Evolutionary conservation across 139 green algal genomes (phyloP), one percentile per base, ranked within the genome.

Genomic region (Spirogloea muscicola): DNA sequence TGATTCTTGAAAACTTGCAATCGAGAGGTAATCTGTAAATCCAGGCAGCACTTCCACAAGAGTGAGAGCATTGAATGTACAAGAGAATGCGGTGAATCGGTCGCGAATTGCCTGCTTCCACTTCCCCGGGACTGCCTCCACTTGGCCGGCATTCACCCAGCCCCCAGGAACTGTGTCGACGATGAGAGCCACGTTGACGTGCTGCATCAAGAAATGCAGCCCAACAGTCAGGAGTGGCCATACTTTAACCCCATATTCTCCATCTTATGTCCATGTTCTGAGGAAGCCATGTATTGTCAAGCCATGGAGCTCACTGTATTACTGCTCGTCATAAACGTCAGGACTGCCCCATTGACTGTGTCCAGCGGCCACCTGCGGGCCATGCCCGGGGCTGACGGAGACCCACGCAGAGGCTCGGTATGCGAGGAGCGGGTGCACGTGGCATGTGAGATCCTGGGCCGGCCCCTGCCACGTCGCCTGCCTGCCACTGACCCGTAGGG

Each of bases 331-430:
- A n/a, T n/a, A n/a, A n/a, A n/a, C n/a, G n/a, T n/a, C n/a, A n/a
- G n/a, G n/a, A n/a, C n/a, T n/a, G n/a, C n/a, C n/a, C n/a, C n/a
- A n/a, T n/a, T n/a, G n/a, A n/a, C n/a, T n/a, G n/a, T n/a, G n/a
- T n/a, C n/a, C n/a, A n/a, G n/a, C n/a, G n/a, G n/a, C n/a, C n/a
- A n/a, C n/a, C n/a, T n/a, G n/a, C n/a, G n/a, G n/a, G n/a, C n/a
- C n/a, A n/a, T n/a, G n/a, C 18, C 21, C 2, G 52, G 18, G 29
- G 3, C 65, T 46, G 25, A 76, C 27, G 27, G 18, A 37, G 9
- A 76, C 67, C 67, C 67, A 76, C 67, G 67, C 46, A 34, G 38
- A 68, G 13, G 66, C 67, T 51, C 49, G 49, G 48, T 76, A 76
- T 16, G 67, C 66, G 18, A 41, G 25, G 27, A 44, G 66, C 37